These are phyloP conservation scores for Penstemon davidsonii DNA, from an alignment of 257 asterid species.

Conservation along the genomic window DNA sequence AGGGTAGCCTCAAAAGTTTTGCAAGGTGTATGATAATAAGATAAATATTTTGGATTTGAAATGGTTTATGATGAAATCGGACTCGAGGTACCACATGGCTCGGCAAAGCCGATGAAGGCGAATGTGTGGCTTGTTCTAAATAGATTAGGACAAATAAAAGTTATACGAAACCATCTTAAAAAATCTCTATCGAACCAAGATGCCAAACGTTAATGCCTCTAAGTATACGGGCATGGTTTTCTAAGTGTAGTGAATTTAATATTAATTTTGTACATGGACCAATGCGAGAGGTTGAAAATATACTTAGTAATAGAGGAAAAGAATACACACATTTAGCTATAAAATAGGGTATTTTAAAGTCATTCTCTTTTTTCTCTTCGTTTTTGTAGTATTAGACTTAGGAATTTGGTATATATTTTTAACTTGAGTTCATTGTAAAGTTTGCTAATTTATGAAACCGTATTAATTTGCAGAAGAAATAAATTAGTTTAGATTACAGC, in stretches of 20 bases:
- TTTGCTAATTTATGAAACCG: neutral
- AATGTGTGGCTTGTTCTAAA: neutral
- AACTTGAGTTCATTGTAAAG: neutral
- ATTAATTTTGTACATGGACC: neutral
- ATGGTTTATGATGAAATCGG: conserved; percentile 49
- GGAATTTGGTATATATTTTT: neutral
- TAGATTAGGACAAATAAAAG: no score
- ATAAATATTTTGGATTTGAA: conserved; percentile 48
- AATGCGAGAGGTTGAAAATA: neutral
- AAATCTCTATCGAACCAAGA: no score
- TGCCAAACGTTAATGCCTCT: no score
- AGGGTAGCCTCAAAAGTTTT: conserved; percentile 60
- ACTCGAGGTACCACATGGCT: conserved; percentile 37
- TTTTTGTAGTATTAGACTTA: conserved; percentile 1
- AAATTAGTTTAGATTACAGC: neutral
- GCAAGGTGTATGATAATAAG: conserved; percentile 51
- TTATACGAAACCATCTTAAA: no score
- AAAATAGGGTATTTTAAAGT: neutral
- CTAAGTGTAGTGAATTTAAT: no score
- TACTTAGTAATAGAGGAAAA: conserved; percentile 17
- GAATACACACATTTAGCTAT: conserved; percentile 17
- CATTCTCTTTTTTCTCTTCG: neutral
- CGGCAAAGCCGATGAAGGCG: conserved; percentile 45
- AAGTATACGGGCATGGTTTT: no score
- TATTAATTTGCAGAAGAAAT: neutral